Conservation (phyloP, 225 moss, liverwort and hornwort species). For the Pseudoscleropodium purum region DNA sequence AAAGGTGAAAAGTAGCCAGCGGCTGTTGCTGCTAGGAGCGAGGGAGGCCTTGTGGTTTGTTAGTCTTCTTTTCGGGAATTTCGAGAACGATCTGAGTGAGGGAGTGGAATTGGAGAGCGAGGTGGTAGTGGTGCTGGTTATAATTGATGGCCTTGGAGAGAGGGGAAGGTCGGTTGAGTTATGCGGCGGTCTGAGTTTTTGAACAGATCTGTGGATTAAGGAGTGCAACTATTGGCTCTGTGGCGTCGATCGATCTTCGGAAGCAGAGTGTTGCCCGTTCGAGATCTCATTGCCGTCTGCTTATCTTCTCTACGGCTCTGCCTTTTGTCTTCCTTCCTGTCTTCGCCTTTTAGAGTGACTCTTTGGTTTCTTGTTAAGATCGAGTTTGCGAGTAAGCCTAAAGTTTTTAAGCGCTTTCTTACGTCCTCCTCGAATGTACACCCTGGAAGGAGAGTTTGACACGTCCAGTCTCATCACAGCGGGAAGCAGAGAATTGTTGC, state of each 20-base stretch:
- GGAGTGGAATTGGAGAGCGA: conserved; percentile 6
- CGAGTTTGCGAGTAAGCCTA: neutral
- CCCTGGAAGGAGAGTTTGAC: conserved; percentile 28
- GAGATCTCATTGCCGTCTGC: conserved; percentile 4
- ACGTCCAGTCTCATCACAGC: conserved; percentile 26
- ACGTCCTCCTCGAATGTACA: conserved; percentile 33
- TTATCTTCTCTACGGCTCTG: neutral
- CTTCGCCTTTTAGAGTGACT: neutral
- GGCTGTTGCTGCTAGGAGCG: neutral
- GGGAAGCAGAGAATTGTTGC: conserved; percentile 45
- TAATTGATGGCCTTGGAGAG: neutral
- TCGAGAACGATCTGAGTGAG: neutral
- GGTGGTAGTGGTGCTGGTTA: neutral
- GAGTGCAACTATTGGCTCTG: neutral
- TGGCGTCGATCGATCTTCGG: neutral
- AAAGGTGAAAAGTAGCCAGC: neutral
- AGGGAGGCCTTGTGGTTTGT: neutral
- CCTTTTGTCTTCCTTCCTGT: neutral
- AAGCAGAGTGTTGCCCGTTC: neutral
- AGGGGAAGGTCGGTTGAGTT: neutral
- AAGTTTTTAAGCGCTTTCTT: neutral
- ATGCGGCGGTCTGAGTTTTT: neutral
- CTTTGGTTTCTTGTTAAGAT: neutral
- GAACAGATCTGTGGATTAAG: conserved; percentile 5
- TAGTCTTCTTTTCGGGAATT: neutral